Conservation (phyloP, 2,329 filamentous ascomycete species). For the Lecanoromycetidae sp. region DNA sequence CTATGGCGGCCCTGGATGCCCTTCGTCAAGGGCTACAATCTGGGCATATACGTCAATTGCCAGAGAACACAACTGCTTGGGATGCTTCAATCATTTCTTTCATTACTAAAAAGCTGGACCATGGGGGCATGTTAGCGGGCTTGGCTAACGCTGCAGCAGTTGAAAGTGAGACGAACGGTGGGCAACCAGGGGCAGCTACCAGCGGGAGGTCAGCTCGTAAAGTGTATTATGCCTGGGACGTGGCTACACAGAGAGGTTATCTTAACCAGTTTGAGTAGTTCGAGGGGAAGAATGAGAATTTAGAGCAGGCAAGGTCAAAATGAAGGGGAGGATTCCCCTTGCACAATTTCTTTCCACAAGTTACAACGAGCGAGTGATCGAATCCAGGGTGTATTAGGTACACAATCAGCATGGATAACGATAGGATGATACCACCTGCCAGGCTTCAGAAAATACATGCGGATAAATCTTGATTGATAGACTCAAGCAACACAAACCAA, state of each 20-base stretch:
- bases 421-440: background rate
- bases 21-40: background rate
- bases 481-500: background rate
- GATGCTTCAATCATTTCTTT: slow-evolving; percentile 4
- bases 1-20: background rate
- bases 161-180: background rate
- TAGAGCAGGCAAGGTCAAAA: too few relatives aligned
- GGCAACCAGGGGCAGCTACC: background rate
- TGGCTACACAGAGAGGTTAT: too few relatives aligned
- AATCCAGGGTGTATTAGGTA: too few relatives aligned
- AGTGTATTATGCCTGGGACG: too few relatives aligned
- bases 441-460: background rate
- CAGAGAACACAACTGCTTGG: background rate
- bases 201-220: background rate
- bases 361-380: too few relatives aligned
- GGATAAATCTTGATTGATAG: too few relatives aligned
- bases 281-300: too few relatives aligned
- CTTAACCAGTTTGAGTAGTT: too few relatives aligned
- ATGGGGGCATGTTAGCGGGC: slow-evolving; percentile 5
- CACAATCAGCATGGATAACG: too few relatives aligned
- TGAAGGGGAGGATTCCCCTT: too few relatives aligned
- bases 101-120: slow-evolving; percentile 2
- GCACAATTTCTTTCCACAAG: too few relatives aligned
- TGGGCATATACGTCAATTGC: background rate
- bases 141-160: slow-evolving; percentile 11